Percentiles rank a stretch among this genome's conserved stretches.
Evolutionary conservation across 305 asterid species (phyloP).

Genomic region (Fraxinus xanthoxyloides): DNA sequence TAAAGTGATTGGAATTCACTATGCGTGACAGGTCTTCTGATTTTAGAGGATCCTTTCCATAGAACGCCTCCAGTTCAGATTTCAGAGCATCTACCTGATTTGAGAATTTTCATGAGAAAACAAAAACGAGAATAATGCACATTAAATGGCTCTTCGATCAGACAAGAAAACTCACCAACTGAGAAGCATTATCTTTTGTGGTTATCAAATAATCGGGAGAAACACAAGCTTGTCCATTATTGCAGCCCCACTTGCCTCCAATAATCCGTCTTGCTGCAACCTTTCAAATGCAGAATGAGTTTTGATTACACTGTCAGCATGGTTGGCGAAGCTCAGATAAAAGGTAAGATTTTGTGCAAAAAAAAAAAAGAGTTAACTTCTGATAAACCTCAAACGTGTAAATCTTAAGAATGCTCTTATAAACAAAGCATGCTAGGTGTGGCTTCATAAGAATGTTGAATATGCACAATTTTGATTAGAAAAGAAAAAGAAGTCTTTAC

Average conservation of each 20-base stretch:
- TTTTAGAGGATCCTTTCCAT: conserved; percentile 71
- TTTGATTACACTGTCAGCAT: not conserved
- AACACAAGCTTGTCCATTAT: conserved; percentile 89
- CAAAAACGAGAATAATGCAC: conserved; percentile 1
- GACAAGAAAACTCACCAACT: conserved; percentile 48
- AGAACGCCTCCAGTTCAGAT: conserved; percentile 66
- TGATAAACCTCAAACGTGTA: no score
- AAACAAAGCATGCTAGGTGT: not conserved
- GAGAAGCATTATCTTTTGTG: conserved; percentile 56
- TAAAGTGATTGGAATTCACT: conserved; percentile 63
- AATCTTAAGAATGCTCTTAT: no score
- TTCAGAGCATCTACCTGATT: conserved; percentile 57
- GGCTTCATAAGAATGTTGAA: not conserved
- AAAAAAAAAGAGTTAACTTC: no score
- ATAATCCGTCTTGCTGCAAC: conserved; percentile 72
- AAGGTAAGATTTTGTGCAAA: not conserved
- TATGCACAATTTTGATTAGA: not conserved
- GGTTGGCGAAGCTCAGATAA: not conserved
- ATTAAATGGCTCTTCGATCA: conserved; percentile 5
- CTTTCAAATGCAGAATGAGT: conserved; percentile 34
- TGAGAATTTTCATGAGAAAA: conserved; percentile 12
- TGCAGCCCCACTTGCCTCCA: conserved; percentile 91
- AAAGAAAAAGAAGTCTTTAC: conserved; percentile 30
- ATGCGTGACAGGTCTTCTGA: conserved; percentile 75
- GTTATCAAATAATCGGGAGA: conserved; percentile 85